A percentile compares a stretch with the other conserved stretches of the same genome.
Evolutionary conservation across 352 stramenopile species (phyloP).

Genomic region (Elongisporangium senticosum): DNA sequence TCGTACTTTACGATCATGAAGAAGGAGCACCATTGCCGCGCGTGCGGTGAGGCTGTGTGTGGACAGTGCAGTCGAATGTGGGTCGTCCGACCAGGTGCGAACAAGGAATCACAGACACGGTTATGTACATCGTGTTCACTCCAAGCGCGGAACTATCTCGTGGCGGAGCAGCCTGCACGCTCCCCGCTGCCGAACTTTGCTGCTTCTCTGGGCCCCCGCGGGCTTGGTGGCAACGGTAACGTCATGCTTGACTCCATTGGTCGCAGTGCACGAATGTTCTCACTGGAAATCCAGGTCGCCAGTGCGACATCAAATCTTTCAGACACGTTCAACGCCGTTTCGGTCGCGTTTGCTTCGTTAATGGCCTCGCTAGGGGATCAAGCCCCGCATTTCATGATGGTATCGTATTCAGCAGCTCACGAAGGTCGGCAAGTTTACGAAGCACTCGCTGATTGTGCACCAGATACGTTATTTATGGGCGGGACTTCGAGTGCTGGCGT

Average conservation of each 20-base stretch:
- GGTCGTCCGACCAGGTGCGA: conserved; percentile 60
- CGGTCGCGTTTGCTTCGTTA: conserved; percentile 54
- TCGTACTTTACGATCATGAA: conserved; percentile 70
- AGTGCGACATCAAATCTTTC: conserved; percentile 58
- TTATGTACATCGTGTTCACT: conserved; percentile 80
- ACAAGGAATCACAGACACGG: conserved; percentile 55
- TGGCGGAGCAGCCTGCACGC: conserved; percentile 13
- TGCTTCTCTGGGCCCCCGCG: neutral
- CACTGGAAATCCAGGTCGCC: conserved; percentile 60
- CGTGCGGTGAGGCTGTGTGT: conserved; percentile 79
- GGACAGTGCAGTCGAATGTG: conserved; percentile 80
- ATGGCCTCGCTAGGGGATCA: conserved; percentile 46
- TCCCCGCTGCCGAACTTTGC: conserved; percentile 19
- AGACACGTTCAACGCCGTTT: conserved; percentile 48
- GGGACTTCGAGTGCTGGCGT: conserved; percentile 67
- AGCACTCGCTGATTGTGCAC: conserved; percentile 49
- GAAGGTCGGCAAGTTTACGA: conserved; percentile 46
- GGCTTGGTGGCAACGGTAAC: neutral
- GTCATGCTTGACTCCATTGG: neutral
- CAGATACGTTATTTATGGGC: conserved; percentile 80
- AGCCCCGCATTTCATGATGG: conserved; percentile 74
- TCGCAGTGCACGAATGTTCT: neutral
- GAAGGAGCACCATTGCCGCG: conserved; percentile 71
- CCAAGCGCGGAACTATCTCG: conserved; percentile 55
- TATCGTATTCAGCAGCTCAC: conserved; percentile 71